Percentiles rank a stretch among this genome's conserved stretches.
phyloP scores from a whole-genome alignment of 176 grass and related monocot species.

The Urochloa ruziziensis region DNA sequence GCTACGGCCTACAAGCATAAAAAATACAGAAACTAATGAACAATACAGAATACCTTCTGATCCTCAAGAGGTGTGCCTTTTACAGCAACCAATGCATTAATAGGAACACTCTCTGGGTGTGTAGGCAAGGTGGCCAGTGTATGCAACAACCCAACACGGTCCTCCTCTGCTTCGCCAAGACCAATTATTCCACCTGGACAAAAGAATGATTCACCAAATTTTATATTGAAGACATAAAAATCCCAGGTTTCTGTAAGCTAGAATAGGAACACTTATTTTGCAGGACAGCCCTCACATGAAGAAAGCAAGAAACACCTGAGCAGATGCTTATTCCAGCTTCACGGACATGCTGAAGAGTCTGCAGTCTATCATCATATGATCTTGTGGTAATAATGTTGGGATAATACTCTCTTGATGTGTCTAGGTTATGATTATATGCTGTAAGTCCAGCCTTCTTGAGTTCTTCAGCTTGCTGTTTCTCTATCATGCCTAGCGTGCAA shows the following conservation, averaged over 20 bases:
- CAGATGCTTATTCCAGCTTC: slow-evolving; percentile 94
- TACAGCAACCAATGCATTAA: slow-evolving; percentile 91
- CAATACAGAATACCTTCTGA: slow-evolving; percentile 66
- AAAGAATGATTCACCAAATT: slow-evolving; percentile 6
- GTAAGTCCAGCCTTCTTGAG: slow-evolving; percentile 98
- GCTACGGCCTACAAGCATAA: background rate
- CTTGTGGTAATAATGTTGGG: slow-evolving; percentile 97
- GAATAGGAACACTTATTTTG: background rate
- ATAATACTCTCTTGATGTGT: slow-evolving; percentile 99
- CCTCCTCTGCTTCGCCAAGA: slow-evolving; percentile 87
- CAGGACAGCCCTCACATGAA: too few species aligned
- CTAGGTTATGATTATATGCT: slow-evolving; percentile 98
- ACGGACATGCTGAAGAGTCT: slow-evolving; percentile 84
- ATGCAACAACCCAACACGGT: slow-evolving; percentile 92
- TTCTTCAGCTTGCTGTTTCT: slow-evolving; percentile 92
- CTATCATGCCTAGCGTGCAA: slow-evolving; percentile 98
- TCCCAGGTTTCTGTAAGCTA: background rate
- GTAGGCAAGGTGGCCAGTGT: slow-evolving; percentile 80
- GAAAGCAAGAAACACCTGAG: slow-evolving; percentile 56
- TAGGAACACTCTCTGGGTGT: slow-evolving; percentile 96
- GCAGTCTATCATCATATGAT: slow-evolving; percentile 92
- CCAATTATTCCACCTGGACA: slow-evolving; percentile 90
- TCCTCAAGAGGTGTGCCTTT: slow-evolving; percentile 97
- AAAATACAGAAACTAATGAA: background rate
- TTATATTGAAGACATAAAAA: background rate